Evolutionary conservation across 257 asterid species (phyloP), one percentile per base, ranked within the genome.

Genomic region (Perilla frutescens): DNA sequence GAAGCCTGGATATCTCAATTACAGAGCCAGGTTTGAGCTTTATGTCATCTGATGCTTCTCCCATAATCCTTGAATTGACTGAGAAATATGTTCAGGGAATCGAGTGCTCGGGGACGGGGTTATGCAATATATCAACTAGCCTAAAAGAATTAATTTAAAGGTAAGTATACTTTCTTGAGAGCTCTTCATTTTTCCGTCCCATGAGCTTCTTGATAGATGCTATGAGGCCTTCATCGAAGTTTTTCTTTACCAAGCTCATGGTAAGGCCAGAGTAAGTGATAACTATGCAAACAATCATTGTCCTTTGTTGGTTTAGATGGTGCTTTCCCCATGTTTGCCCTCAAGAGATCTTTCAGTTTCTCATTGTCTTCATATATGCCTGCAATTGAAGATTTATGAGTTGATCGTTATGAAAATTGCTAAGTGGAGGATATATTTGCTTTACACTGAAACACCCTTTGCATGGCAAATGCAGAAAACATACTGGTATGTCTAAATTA

Each of bases 191-290:
- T 82, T 84, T 91, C 37, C 84, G 88, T 49, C 91, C 92, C 4
- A 88, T 87, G 66, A 89, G 90, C 78, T 87, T 91, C 91, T 87
- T 89, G 70, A 91, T 89, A 60, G 96, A 80, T 55, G 91, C 83
- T 81, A 94, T 91, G 1, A 89, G 68, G 61, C 92, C 89, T 79
- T 86, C 93, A 34, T 87, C 84, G 41, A 91, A 89, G 82, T 76
- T 89, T 48, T 86, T 91, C 73, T 87, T 82, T 6, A 87, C 92
- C 91, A 86, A 86, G 85, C 79, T 91, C 91, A 86, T 87, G 41
- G 97, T 91, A 7, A 89, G 87, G 81, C 81, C 59, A 10, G 89
- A 79, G 83, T 80, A 89, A 13, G 86, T 87, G 66, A 89, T 91
- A 44, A 89, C 94, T 79, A 86, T 9, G 7, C 86, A 87, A 61